Evolutionary conservation across 2,329 filamentous ascomycete genomes (phyloP).

Genomic region (Colletotrichum graminicola): DNA sequence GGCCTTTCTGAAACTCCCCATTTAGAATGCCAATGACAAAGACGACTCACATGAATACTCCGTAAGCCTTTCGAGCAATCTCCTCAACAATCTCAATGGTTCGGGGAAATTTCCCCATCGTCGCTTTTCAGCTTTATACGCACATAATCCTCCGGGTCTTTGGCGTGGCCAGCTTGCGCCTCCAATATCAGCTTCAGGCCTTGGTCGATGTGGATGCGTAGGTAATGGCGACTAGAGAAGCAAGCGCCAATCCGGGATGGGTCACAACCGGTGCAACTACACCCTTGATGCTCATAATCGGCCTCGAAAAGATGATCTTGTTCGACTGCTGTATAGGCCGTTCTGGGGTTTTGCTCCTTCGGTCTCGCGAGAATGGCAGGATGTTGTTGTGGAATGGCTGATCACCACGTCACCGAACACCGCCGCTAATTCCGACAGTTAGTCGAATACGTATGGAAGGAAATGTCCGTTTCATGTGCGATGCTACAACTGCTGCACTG

Average conservation of each 20-base stretch:
- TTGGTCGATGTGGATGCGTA: constrained; percentile 41
- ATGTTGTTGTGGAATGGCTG: constrained; percentile 17
- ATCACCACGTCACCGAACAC: constrained; percentile 35
- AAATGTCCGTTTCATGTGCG: constrained; percentile 42
- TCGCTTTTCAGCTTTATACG: constrained; percentile 13
- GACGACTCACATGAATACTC: constrained; percentile 60
- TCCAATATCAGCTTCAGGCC: constrained; percentile 46
- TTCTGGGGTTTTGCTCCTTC: background rate
- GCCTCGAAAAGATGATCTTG: constrained; percentile 20
- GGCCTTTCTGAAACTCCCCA: constrained; percentile 48
- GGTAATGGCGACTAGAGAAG: constrained; percentile 63
- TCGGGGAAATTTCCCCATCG: too few species aligned
- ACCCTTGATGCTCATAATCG: constrained; percentile 5
- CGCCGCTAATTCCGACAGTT: background rate
- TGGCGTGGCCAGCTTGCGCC: constrained; percentile 43
- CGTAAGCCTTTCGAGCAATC: constrained; percentile 53
- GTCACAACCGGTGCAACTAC: constrained; percentile 10
- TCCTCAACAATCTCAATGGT: too few species aligned
- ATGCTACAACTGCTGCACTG: constrained; percentile 9
- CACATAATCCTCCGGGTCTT: constrained; percentile 47
- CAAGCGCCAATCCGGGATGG: constrained; percentile 47
- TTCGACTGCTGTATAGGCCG: background rate
- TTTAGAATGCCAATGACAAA: constrained; percentile 56
- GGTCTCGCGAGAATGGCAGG: background rate
- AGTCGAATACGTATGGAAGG: constrained; percentile 7